Evolutionary conservation across 2,329 filamentous ascomycete species (phyloP), one percentile per base, ranked within the genome.

Genomic region (Teratosphaeria zuluensis): DNA sequence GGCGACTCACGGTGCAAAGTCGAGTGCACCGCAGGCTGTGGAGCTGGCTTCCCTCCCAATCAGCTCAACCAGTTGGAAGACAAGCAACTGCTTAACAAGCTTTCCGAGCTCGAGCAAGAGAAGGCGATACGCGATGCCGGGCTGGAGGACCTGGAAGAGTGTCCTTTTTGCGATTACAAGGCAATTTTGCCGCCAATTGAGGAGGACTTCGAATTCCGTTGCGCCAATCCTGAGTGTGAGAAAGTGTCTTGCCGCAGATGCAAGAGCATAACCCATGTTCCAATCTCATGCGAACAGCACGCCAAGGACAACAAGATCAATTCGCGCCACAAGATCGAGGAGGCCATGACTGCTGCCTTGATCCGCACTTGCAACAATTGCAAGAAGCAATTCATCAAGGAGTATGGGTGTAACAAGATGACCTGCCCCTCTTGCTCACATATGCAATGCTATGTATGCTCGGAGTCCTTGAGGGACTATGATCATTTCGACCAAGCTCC

Each of bases 321-420:
- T 3, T 77, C 82, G 19, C 83, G 88, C 16, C 87, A 87, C 62
- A 72, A 78, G 3, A 83, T 95, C 32, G 90, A 95, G 71, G 90
- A 95, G 70, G 90, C 89, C 21, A 92, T 92, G 87, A 90, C 88
- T 2, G 80, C 81, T 16, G 90, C 90, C 1, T 67, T 95, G 64
- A 87, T 95, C 57, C 82, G 90, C 21, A 84, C 78, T 31, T 95
- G 90, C 77, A 90, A 89, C 61, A 78, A 77, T 62, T 86, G 88
- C 73, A 76, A 79, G n/a, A 82, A 84, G n/a, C 84, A 85, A 0
- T 94, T 92, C 66, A 81, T 95, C 70, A 95, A 95, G 69, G 81
- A 86, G 38, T 71, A 76, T 33, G 90, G 90, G 2, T 95, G 90
- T 75, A 95, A 95, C 75, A 92, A 92, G 73, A 89, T 95, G 82